Evolutionary conservation across 192 early-diverging fungal genomes (phyloP), one percentile per base, ranked within the genome.

Genomic region (Entomortierella beljakovae): DNA sequence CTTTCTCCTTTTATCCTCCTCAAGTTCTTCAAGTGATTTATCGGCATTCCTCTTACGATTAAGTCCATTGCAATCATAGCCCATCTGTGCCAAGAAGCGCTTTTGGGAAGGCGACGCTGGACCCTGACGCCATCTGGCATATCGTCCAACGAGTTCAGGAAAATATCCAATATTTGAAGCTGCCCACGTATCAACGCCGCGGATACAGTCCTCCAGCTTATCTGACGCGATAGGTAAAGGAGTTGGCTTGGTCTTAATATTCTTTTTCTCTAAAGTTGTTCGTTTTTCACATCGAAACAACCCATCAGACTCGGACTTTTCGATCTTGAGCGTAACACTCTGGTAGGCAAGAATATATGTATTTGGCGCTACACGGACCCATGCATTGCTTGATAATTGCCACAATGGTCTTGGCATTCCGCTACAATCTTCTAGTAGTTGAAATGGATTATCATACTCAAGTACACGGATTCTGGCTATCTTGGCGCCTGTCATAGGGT

Each of bases 181-280:
- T 6, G 91, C 58, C 81, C 86, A 87, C 0, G 88, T 90, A 71
- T 96, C 94, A 8, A 88, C 83, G 13, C 86, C 93, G 20, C 68
- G 88, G 22, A 94, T 73, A 9, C 86, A 88, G n/a, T 68, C 80
- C 33, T 56, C 70, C 35, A 93, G 76, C 23, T 76, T 71, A 57
- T 90, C 88, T 20, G 86, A 77, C 28, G 54, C 61, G 20, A 88
- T 75, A 11, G 82, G 72, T 18, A 86, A 43, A 13, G 52, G 16
- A 2, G 15, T 67, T 8, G 46, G 50, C 25, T 68, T 72, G 28
- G 53, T 59, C 64, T 51, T 64, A 37, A 60, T 25, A 18, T 53
- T 23, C 35, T 51, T 57, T 11, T 46, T 22, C 49, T 52, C 57
- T 26, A 76, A 64, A 57, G 34, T 80, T 35, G 46, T 25, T 18